Evolutionary conservation across 495 filamentous ascomycete genomes (phyloP).

Genomic region (Ascobolus immersus): DNA sequence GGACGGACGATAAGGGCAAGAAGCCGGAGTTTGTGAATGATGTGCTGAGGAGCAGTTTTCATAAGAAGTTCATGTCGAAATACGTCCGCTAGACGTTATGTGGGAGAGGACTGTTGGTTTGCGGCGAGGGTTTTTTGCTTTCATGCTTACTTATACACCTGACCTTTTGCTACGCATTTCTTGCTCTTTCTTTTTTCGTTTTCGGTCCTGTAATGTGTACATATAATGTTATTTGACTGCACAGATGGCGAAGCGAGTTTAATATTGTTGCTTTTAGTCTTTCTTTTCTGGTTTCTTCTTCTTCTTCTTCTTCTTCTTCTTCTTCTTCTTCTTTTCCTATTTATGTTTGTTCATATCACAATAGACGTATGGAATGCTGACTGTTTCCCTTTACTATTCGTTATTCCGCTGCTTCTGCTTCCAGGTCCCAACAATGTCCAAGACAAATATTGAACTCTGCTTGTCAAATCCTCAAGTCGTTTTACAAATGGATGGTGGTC

Average conservation of each 20-base stretch:
- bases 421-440: background rate
- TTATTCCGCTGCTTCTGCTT: background rate
- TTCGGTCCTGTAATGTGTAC: background rate
- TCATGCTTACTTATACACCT: too few relatives aligned
- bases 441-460: background rate
- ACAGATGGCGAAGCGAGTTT: background rate
- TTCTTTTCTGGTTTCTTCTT: constrained; percentile 7
- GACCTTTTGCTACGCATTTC: too few relatives aligned
- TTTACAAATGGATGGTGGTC: background rate
- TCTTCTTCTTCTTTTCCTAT: constrained; percentile 3
- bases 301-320: too few relatives aligned
- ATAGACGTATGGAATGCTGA: too few relatives aligned
- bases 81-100: constrained; percentile 32
- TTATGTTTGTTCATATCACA: background rate
- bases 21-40: constrained; percentile 96
- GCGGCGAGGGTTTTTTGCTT: too few relatives aligned
- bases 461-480: background rate
- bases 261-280: background rate
- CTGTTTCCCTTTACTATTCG: background rate
- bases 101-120: background rate
- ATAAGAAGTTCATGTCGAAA: constrained; percentile 88
- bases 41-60: constrained; percentile 81
- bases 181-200: background rate
- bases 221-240: background rate
- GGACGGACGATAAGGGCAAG: constrained; percentile 71